These are phyloP conservation scores for Ganoderma sp. DNA, from an alignment of 1,284 basidiomycete genomes.

Conservation along the genomic window DNA sequence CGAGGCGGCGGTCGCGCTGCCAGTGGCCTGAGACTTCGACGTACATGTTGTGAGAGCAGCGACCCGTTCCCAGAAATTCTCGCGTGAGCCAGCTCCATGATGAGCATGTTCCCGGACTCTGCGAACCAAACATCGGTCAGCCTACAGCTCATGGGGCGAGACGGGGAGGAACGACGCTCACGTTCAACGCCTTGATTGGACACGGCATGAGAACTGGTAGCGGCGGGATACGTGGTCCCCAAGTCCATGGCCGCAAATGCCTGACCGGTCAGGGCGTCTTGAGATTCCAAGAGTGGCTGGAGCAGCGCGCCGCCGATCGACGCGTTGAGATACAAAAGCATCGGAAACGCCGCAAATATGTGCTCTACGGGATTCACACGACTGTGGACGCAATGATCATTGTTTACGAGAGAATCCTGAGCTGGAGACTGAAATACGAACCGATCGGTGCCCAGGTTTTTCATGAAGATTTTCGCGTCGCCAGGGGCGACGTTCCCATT, in stretches of 20 bases:
- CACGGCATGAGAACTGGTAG: slow-evolving; percentile 11
- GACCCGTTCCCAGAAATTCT: slow-evolving; percentile 61
- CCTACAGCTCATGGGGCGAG: background rate
- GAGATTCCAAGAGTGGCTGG: slow-evolving; percentile 52
- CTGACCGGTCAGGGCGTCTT: slow-evolving; percentile 39
- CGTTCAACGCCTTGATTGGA: slow-evolving; percentile 20
- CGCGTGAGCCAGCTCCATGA: slow-evolving; percentile 70
- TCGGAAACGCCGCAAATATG: slow-evolving; percentile 54
- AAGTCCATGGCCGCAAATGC: slow-evolving; percentile 50
- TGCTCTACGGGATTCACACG: slow-evolving; percentile 52
- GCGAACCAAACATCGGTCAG: background rate
- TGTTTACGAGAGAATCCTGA: background rate
- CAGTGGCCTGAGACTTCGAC: slow-evolving; percentile 21
- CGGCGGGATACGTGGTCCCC: slow-evolving; percentile 37
- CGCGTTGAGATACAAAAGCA: slow-evolving; percentile 53
- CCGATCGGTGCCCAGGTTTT: slow-evolving; percentile 32
- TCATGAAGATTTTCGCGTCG: slow-evolving; percentile 57
- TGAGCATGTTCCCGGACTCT: slow-evolving; percentile 79
- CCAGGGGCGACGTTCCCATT: slow-evolving; percentile 44
- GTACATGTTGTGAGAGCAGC: slow-evolving; percentile 57
- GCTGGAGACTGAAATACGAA: background rate
- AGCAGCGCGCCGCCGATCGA: slow-evolving; percentile 48
- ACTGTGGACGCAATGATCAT: background rate
- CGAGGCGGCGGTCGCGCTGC: too few relatives aligned
- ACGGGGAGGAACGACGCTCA: background rate